phyloP scores from a whole-genome alignment of 192 early-diverging fungal species.

The Kappamyces sp. region DNA sequence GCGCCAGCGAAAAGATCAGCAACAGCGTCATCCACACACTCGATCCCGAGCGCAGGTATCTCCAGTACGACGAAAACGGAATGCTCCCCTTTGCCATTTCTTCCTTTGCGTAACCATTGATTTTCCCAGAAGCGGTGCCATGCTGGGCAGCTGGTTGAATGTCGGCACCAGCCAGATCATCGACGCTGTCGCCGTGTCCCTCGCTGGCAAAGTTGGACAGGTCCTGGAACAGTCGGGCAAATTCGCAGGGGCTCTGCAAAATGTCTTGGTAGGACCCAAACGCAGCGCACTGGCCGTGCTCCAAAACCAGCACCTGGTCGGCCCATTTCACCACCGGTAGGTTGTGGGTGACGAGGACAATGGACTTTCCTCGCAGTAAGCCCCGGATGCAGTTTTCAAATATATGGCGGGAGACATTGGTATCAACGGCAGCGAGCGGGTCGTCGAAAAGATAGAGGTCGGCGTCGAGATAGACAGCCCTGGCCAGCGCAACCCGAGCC shows the following conservation, averaged over 20 bases:
- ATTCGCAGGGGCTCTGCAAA: background rate
- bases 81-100: conserved; percentile 33
- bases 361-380: conserved; percentile 1
- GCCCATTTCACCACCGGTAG: conserved; percentile 8
- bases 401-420: conserved; percentile 12
- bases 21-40: conserved; percentile 12
- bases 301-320: conserved; percentile 12
- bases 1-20: conserved; percentile 28
- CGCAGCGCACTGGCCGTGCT: conserved; percentile 3
- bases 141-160: conserved; percentile 1
- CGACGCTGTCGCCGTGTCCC: background rate
- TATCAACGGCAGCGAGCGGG: conserved; percentile 19
- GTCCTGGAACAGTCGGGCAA: background rate
- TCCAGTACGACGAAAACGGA: conserved; percentile 25
- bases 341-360: conserved; percentile 20
- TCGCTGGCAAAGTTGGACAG: background rate
- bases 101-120: conserved; percentile 9
- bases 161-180: background rate
- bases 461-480: conserved; percentile 29
- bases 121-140: background rate
- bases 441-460: conserved; percentile 20
- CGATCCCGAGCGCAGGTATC: conserved; percentile 37
- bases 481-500: conserved; percentile 29
- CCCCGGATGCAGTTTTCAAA: conserved; percentile 12
- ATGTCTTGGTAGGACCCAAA: conserved; percentile 1